Evolutionary conservation across 495 filamentous ascomycete genomes (phyloP).

Genomic region (Neurospora sp.): DNA sequence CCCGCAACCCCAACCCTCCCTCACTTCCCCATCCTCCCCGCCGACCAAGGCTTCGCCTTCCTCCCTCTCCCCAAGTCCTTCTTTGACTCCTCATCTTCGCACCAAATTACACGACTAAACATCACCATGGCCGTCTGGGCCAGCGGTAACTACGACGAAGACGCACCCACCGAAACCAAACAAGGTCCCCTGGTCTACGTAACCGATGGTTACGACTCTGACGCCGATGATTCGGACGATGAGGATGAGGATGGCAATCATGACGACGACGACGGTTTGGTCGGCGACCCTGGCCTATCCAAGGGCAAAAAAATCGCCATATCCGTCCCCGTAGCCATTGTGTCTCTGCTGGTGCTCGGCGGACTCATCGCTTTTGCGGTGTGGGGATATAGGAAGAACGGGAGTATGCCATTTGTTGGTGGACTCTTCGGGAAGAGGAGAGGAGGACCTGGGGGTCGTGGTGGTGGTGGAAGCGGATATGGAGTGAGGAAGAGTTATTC

Average conservation of each 20-base stretch:
- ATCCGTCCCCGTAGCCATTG: slow-evolving; percentile 16
- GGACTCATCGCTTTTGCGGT: neutral
- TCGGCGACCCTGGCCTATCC: neutral
- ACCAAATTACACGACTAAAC: neutral
- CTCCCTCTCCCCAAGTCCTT: slow-evolving; percentile 8
- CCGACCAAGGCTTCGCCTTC: neutral
- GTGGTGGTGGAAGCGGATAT: slow-evolving; percentile 13
- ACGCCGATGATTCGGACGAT: neutral
- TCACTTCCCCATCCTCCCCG: slow-evolving; percentile 10
- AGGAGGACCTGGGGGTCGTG: neutral
- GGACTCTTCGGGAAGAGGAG: neutral
- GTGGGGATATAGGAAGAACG: slow-evolving; percentile 9
- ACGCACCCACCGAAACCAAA: neutral
- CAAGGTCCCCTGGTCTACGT: slow-evolving; percentile 3
- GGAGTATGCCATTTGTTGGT: slow-evolving; percentile 11
- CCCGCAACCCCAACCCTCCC: slow-evolving; percentile 16
- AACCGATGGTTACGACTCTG: neutral
- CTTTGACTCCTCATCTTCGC: neutral
- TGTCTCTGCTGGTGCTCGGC: neutral
- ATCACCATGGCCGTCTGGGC: neutral
- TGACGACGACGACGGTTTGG: neutral
- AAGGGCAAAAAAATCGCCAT: slow-evolving; percentile 5
- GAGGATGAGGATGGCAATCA: neutral
- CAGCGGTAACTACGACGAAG: neutral
- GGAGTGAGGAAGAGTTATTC: slow-evolving; percentile 16